Evolutionary conservation across 495 filamentous ascomycete genomes (phyloP).

Genomic region (Penicillium samsonianum): DNA sequence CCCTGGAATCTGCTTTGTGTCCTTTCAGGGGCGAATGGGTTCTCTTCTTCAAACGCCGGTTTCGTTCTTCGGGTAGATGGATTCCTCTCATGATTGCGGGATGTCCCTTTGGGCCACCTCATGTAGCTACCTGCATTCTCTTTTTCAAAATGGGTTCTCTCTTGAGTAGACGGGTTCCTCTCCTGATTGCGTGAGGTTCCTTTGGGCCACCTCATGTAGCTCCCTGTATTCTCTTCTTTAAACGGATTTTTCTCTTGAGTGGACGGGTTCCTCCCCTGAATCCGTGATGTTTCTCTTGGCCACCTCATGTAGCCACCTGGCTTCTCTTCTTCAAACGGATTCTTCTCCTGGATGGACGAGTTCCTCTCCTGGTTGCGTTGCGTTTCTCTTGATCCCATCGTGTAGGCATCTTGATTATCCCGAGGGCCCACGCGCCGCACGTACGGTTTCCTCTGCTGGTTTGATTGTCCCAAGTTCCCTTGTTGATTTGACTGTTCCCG

Average conservation of each 20-base stretch:
- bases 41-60: neutral
- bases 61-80: neutral
- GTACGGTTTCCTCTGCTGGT: neutral
- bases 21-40: neutral
- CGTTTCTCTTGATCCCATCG: neutral
- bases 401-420: neutral
- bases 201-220: neutral
- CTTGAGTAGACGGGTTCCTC: neutral
- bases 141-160: neutral
- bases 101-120: neutral
- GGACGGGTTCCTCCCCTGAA: neutral
- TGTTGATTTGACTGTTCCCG: neutral
- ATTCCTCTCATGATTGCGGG: neutral
- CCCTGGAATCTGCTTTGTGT: neutral
- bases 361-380: neutral
- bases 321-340: neutral
- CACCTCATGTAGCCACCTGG: neutral
- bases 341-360: neutral
- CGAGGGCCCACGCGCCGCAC: neutral
- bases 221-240: neutral
- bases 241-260: conserved; percentile 2
- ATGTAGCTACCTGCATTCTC: neutral
- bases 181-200: neutral
- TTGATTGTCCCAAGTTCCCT: neutral
- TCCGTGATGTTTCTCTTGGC: neutral